Conservation (phyloP, 176 grass and related monocot genomes). For the Hordeum marinum region DNA sequence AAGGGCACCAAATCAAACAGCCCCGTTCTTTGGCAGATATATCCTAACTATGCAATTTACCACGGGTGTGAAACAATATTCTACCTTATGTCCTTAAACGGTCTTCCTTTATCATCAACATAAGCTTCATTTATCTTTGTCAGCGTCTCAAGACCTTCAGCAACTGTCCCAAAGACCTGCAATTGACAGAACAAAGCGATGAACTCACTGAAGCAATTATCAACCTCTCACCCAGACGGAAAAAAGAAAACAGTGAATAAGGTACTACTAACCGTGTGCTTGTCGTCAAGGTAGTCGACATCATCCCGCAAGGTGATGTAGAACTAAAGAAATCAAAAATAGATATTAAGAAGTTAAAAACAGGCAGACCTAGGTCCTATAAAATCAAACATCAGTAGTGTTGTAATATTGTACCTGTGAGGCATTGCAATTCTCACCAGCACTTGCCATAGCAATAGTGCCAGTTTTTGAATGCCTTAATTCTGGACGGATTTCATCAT, state of each 20-base stretch:
- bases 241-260: background rate
- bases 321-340: conserved; percentile 47
- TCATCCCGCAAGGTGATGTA: conserved; percentile 88
- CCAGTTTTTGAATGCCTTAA: conserved; percentile 81
- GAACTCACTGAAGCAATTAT: background rate
- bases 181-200: conserved; percentile 1
- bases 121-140: conserved; percentile 97
- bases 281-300: conserved; percentile 93
- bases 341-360: background rate
- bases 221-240: background rate
- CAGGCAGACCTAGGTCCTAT: background rate
- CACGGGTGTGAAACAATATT: background rate
- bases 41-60: conserved; percentile 11
- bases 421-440: conserved; percentile 87
- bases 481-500: conserved; percentile 79
- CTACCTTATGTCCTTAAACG: conserved; percentile 93
- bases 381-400: background rate
- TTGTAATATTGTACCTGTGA: conserved; percentile 65
- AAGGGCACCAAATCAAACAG: background rate
- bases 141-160: conserved; percentile 82
- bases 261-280: conserved; percentile 70
- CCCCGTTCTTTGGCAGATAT: background rate
- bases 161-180: conserved; percentile 85
- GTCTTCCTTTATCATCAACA: conserved; percentile 80
- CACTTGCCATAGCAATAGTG: conserved; percentile 91